phyloP scores from a whole-genome alignment of 768 basidiomycete species.

The Termitomyces sp. region DNA sequence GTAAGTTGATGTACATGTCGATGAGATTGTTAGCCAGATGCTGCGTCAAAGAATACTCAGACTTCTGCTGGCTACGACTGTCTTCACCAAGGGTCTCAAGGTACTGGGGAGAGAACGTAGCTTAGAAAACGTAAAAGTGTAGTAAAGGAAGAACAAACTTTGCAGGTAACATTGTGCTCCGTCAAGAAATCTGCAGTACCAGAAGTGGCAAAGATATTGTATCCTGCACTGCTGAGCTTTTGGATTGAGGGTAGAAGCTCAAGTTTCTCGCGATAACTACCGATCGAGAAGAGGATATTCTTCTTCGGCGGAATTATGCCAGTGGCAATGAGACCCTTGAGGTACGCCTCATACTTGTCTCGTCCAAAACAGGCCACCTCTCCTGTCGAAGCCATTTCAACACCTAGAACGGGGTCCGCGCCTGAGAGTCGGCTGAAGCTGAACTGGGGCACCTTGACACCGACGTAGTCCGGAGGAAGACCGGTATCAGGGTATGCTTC shows the following conservation, averaged over 20 bases:
- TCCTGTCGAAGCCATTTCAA: slow-evolving; percentile 99
- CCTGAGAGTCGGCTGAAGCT: slow-evolving; percentile 95
- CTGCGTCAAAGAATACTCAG: slow-evolving; percentile 95
- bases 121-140: background rate
- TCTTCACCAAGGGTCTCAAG: slow-evolving; percentile 82
- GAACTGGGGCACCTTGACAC: slow-evolving; percentile 99
- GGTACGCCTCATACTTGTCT: slow-evolving; percentile 97
- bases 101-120: slow-evolving; percentile 44
- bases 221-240: slow-evolving; percentile 90
- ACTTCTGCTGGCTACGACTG: slow-evolving; percentile 77
- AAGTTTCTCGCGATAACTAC: slow-evolving; percentile 95
- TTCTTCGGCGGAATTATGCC: slow-evolving; percentile 95
- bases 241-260: slow-evolving; percentile 94
- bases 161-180: slow-evolving; percentile 95
- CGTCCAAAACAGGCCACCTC: slow-evolving; percentile 98
- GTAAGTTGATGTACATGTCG: slow-evolving; percentile 99
- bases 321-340: slow-evolving; percentile 95
- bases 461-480: slow-evolving; percentile 90
- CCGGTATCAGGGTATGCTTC: slow-evolving; percentile 87
- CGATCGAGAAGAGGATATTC: slow-evolving; percentile 95
- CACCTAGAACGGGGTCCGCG: slow-evolving; percentile 95
- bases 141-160: slow-evolving; percentile 39
- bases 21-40: slow-evolving; percentile 96
- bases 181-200: slow-evolving; percentile 97
- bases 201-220: slow-evolving; percentile 94